Percentiles rank a stretch among this genome's conserved stretches.
phyloP scores from a whole-genome alignment of 306 rosid species.

The Phaseolus lunatus region DNA sequence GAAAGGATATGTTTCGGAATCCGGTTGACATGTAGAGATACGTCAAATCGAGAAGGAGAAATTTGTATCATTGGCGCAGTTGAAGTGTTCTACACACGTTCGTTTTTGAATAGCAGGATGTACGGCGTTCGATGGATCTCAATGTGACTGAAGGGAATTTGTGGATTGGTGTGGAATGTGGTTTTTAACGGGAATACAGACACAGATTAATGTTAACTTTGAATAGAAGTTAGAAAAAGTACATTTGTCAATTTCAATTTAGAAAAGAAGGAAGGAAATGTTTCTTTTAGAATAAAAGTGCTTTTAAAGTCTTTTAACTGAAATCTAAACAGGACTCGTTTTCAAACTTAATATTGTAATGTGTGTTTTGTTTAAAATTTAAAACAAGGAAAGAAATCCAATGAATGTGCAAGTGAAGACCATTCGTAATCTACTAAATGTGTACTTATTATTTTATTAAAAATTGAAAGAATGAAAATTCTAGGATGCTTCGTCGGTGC shows the following conservation, averaged over 20 bases:
- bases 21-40: no score
- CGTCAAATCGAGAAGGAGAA: no score
- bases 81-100: no score
- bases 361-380: constrained; percentile 17
- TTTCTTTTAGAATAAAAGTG: no score
- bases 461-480: constrained; percentile 9
- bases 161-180: background rate
- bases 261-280: no score
- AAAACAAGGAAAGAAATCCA: background rate
- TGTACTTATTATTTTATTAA: background rate
- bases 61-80: no score
- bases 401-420: background rate
- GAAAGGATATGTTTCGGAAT: no score
- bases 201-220: background rate
- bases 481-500: background rate
- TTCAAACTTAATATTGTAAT: constrained; percentile 1
- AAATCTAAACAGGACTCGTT: background rate
- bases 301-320: no score
- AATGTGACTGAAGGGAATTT: background rate
- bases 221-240: no score
- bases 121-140: background rate
- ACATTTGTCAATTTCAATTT: no score
- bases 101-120: background rate
- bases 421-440: constrained; percentile 2
- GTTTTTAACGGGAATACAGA: background rate